phyloP scores from a whole-genome alignment of 495 filamentous ascomycete genomes.

The Xylaria acuta region DNA sequence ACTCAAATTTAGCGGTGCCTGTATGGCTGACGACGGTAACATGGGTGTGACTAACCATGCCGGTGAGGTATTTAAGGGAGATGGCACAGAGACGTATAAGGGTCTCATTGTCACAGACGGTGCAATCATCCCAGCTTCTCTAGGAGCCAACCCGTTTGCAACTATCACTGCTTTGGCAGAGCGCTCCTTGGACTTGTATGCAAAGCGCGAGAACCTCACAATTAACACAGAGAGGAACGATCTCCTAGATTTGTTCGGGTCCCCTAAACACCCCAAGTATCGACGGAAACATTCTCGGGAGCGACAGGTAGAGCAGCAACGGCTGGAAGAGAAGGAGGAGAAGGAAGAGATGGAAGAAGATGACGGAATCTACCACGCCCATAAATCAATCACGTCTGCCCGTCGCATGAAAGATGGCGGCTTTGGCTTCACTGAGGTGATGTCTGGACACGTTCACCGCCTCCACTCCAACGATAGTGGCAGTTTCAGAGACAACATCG shows the following conservation, averaged over 20 bases:
- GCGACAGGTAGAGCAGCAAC: constrained; percentile 8
- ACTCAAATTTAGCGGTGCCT: constrained; percentile 55
- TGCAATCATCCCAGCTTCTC: constrained; percentile 66
- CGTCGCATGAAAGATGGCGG: constrained; percentile 53
- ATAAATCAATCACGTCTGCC: constrained; percentile 50
- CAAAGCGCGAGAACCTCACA: constrained; percentile 44
- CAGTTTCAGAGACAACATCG: constrained; percentile 51
- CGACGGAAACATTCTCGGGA: constrained; percentile 20
- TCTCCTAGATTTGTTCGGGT: constrained; percentile 53
- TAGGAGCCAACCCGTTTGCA: constrained; percentile 73
- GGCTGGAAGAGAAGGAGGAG: constrained; percentile 37
- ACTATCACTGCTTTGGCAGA: constrained; percentile 74
- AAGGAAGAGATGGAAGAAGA: constrained; percentile 40
- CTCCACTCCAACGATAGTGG: constrained; percentile 46
- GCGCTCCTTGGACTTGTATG: constrained; percentile 61
- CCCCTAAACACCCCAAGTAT: constrained; percentile 41
- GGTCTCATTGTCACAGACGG: constrained; percentile 69
- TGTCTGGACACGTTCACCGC: constrained; percentile 65
- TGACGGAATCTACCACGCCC: constrained; percentile 43
- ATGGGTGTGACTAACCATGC: constrained; percentile 69
- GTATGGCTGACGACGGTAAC: constrained; percentile 65
- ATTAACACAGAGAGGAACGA: constrained; percentile 62
- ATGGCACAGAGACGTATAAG: constrained; percentile 54
- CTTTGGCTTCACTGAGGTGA: constrained; percentile 67
- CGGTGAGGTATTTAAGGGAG: constrained; percentile 64